phyloP scores from a whole-genome alignment of 805 yeast species.

The Pichia nakasei region DNA sequence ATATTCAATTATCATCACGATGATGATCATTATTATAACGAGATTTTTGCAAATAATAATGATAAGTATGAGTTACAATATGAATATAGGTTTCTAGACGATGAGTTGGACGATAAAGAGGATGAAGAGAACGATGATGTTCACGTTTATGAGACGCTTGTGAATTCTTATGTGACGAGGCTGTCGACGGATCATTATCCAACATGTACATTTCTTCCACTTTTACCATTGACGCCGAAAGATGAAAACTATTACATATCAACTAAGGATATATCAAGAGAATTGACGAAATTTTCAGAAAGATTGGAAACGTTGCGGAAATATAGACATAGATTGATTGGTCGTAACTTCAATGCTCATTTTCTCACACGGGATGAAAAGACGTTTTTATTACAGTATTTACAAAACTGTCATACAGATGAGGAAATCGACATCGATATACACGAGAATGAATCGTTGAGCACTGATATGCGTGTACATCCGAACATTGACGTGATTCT shows the following conservation, averaged over 20 bases:
- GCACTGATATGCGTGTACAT: background rate
- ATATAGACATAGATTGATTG: conserved; percentile 10
- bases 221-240: conserved; percentile 11
- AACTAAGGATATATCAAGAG: conserved; percentile 20
- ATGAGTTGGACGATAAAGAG: conserved; percentile 6
- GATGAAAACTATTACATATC: conserved; percentile 20
- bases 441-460: background rate
- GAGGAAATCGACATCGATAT: conserved; percentile 6
- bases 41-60: conserved; percentile 14
- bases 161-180: conserved; percentile 20
- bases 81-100: conserved; percentile 5
- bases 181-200: conserved; percentile 23
- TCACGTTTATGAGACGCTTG: conserved; percentile 17
- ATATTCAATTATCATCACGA: conserved; percentile 5
- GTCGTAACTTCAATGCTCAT: conserved; percentile 6
- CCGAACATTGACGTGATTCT: conserved; percentile 3
- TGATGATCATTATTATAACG: conserved; percentile 1
- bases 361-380: conserved; percentile 2
- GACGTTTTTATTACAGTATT: conserved; percentile 2
- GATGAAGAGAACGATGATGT: conserved; percentile 15
- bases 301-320: conserved; percentile 12
- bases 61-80: conserved; percentile 6
- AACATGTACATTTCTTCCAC: conserved; percentile 16
- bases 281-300: conserved; percentile 13
- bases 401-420: background rate